phyloP scores from a whole-genome alignment of 2,329 filamentous ascomycete species.

The Parascedosporium putredinis region DNA sequence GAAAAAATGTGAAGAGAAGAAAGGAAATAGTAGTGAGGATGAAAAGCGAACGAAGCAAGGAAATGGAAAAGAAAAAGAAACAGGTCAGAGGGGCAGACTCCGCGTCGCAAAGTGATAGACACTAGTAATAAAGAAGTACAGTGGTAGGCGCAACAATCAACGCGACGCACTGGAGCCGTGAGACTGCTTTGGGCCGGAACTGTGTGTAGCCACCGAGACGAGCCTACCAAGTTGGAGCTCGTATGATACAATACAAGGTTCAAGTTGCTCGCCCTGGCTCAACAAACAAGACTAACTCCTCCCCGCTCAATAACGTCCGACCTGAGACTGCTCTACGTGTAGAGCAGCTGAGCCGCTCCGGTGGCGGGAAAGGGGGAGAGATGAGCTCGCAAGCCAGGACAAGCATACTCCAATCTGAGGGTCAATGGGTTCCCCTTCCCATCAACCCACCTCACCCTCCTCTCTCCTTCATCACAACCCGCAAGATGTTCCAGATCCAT shows the following conservation, averaged over 20 bases:
- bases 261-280: neutral
- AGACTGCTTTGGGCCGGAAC: conserved; percentile 1
- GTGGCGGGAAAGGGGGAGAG: no score
- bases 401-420: neutral
- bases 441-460: neutral
- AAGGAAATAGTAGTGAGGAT: conserved; percentile 5
- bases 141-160: neutral
- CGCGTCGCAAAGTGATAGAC: conserved; percentile 3
- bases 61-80: neutral
- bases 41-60: conserved; percentile 4
- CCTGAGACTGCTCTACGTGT: neutral
- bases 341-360: no score
- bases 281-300: neutral
- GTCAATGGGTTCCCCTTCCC: neutral
- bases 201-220: neutral
- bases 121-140: conserved; percentile 2
- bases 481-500: conserved; percentile 5
- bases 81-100: no score
- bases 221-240: neutral
- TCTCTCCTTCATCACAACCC: neutral
- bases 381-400: neutral
- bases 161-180: neutral
- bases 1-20: neutral
- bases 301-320: neutral
- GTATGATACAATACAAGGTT: neutral